These are phyloP conservation scores for Xylaria sp. DNA, from an alignment of 2,329 filamentous ascomycete species.

Conservation along the genomic window DNA sequence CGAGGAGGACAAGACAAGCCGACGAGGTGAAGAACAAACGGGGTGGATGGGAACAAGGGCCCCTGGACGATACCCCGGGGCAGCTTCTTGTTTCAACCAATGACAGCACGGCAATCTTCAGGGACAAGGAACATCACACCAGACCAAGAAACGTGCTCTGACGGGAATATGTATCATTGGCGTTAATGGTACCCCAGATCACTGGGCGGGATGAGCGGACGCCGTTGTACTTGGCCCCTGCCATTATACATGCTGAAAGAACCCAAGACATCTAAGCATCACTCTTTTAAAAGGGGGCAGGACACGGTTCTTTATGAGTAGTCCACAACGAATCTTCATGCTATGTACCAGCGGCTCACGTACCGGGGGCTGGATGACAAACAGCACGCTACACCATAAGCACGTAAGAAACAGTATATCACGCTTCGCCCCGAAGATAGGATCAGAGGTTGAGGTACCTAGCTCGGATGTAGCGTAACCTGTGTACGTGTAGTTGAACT, in stretches of 20 bases:
- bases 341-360: not conserved
- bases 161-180: constrained; percentile 12
- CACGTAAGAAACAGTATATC: not conserved
- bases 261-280: constrained; percentile 12
- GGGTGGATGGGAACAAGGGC: constrained; percentile 20
- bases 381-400: not conserved
- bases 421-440: not conserved
- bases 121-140: constrained; percentile 15
- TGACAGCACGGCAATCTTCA: constrained; percentile 8
- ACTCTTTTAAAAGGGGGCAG: constrained; percentile 17
- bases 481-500: not conserved
- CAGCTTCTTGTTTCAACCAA: constrained; percentile 11
- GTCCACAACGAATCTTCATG: not conserved
- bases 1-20: constrained; percentile 13
- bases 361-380: not conserved
- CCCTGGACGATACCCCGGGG: constrained; percentile 10
- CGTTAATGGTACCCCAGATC: constrained; percentile 6
- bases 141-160: constrained; percentile 19
- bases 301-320: not conserved
- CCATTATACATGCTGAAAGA: constrained; percentile 12
- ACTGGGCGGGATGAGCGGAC: not conserved
- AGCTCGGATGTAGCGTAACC: not conserved
- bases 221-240: constrained; percentile 16
- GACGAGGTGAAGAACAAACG: constrained; percentile 18
- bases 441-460: not conserved